Conservation (phyloP, 306 rosid species). For the Glycine latifolia region DNA sequence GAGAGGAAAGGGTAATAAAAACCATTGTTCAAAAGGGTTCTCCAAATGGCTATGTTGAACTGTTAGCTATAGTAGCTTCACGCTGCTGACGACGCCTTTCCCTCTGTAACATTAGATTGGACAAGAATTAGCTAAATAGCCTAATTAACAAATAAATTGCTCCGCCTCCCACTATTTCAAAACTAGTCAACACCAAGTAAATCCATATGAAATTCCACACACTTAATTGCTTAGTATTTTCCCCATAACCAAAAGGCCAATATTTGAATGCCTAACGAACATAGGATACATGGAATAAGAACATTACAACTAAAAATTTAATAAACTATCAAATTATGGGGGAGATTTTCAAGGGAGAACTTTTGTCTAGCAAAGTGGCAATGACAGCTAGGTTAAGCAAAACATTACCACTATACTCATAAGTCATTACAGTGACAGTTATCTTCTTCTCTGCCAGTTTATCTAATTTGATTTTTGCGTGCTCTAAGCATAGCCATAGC, state of each 20-base stretch:
- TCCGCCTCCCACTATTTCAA: not conserved
- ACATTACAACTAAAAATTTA: conserved; percentile 29
- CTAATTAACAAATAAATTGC: conserved; percentile 19
- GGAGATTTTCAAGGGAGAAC: not conserved
- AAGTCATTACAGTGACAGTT: too few relatives aligned
- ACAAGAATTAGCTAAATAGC: conserved; percentile 9
- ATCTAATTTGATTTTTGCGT: conserved; percentile 1
- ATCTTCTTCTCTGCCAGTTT: not conserved
- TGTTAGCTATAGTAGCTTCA: conserved; percentile 36
- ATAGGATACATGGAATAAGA: conserved; percentile 6
- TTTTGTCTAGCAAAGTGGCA: not conserved
- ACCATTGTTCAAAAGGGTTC: not conserved
- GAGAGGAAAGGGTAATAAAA: conserved; percentile 13
- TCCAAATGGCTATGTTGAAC: conserved; percentile 13
- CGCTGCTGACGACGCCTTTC: conserved; percentile 58
- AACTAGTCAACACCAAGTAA: conserved; percentile 39
- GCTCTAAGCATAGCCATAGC: not conserved
- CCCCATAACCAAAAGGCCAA: conserved; percentile 5
- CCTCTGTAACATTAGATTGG: conserved; percentile 59
- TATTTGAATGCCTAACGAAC: conserved; percentile 15
- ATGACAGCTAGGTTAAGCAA: conserved; percentile 22
- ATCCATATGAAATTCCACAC: not conserved
- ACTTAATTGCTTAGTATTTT: conserved; percentile 16
- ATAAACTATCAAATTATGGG: not conserved
- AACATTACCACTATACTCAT: not conserved